Conservation (phyloP, 805 yeast genomes). For the Kodamaea kaohsiungensis region DNA sequence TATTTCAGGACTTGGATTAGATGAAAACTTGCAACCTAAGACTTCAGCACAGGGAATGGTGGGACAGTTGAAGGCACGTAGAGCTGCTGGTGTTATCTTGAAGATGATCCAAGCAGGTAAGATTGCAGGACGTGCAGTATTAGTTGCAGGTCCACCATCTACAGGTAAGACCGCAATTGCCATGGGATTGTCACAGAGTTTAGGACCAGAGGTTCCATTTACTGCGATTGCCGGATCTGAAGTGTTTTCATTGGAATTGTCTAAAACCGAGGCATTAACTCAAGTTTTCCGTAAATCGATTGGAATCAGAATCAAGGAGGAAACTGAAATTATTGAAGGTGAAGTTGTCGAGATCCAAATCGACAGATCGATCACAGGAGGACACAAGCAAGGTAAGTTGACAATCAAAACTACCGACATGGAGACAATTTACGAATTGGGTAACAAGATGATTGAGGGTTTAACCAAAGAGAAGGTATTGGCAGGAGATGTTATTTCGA, state of each 20-base stretch:
- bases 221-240: constrained; percentile 95
- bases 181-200: constrained; percentile 80
- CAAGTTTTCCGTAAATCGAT: constrained; percentile 96
- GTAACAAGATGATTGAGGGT: constrained; percentile 92
- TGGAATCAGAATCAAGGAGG: constrained; percentile 94
- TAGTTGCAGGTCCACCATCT: constrained; percentile 97
- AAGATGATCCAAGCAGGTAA: constrained; percentile 92
- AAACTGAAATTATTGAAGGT: constrained; percentile 96
- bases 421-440: constrained; percentile 97
- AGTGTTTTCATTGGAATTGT: constrained; percentile 84
- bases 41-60: constrained; percentile 90
- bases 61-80: constrained; percentile 92
- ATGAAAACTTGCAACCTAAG: constrained; percentile 83
- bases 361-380: constrained; percentile 92
- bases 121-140: constrained; percentile 94
- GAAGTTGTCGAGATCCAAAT: constrained; percentile 97
- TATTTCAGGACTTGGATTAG: constrained; percentile 94
- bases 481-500: constrained; percentile 95
- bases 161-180: constrained; percentile 99
- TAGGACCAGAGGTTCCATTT: constrained; percentile 84
- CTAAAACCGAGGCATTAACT: constrained; percentile 94
- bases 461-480: constrained; percentile 91
- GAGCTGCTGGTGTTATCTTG: constrained; percentile 92
- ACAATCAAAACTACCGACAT: constrained; percentile 97
- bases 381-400: constrained; percentile 96